A percentile compares a stretch with the other conserved stretches of the same genome.
phyloP scores from a whole-genome alignment of 345 rosid genomes.

The Ricinus communis region DNA sequence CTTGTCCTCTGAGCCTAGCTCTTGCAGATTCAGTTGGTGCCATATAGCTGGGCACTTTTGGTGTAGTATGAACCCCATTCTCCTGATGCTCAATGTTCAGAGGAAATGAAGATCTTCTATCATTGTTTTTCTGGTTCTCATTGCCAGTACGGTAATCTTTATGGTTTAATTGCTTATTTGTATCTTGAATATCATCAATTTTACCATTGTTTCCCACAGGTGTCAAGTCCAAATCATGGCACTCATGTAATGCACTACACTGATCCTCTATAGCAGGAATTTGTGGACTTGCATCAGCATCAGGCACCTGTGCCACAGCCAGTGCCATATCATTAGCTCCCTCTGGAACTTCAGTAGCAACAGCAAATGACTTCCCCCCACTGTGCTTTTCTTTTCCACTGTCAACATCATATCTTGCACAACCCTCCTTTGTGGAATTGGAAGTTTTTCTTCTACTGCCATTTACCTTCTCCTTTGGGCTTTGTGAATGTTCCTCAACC shows the following conservation, averaged over 20 bases:
- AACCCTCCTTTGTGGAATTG: constrained; percentile 42
- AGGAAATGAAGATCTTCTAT: constrained; percentile 71
- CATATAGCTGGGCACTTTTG: constrained; percentile 80
- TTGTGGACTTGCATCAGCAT: constrained; percentile 25
- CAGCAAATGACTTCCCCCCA: constrained; percentile 37
- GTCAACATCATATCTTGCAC: constrained; percentile 39
- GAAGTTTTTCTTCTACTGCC: constrained; percentile 45
- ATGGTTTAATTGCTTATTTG: constrained; percentile 30
- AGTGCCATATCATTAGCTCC: constrained; percentile 35
- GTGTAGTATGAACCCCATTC: constrained; percentile 44
- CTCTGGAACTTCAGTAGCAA: constrained; percentile 36
- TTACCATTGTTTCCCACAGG: constrained; percentile 33
- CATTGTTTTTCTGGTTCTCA: constrained; percentile 45
- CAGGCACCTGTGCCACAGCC: constrained; percentile 30
- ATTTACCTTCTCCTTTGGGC: constrained; percentile 52
- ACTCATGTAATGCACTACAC: constrained; percentile 31
- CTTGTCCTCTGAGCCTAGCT: constrained; percentile 76
- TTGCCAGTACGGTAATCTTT: constrained; percentile 35
- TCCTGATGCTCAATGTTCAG: constrained; percentile 55
- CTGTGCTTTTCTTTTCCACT: constrained; percentile 45
- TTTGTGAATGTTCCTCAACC: constrained; percentile 46
- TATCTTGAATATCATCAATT: constrained; percentile 38
- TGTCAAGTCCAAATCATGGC: constrained; percentile 19
- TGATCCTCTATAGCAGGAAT: constrained; percentile 23
- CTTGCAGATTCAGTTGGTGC: constrained; percentile 83